A percentile compares a stretch with the other conserved stretches of the same genome.
Evolutionary conservation across 306 rosid species (phyloP).

Genomic region (Malus fusca): DNA sequence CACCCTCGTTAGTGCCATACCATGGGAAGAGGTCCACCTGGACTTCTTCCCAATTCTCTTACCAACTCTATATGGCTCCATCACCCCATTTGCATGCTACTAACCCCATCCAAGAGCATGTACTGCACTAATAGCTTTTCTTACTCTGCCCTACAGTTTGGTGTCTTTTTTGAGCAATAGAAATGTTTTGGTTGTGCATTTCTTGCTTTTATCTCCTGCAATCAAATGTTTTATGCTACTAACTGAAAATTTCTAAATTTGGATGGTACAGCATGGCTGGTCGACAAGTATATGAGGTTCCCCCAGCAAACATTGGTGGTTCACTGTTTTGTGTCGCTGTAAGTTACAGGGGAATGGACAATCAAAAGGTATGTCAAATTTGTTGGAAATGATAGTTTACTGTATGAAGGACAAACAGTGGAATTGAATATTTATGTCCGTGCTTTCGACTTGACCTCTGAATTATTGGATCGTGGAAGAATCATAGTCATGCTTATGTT

Average conservation of each 20-base stretch:
- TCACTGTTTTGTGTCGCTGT: constrained; percentile 63
- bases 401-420: neutral
- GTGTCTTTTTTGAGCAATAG: neutral
- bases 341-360: constrained; percentile 71
- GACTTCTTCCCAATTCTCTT: neutral
- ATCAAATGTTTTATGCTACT: neutral
- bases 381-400: constrained; percentile 7
- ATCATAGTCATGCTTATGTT: neutral
- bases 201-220: neutral
- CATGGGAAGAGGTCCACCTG: neutral
- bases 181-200: neutral
- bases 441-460: neutral
- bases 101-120: neutral
- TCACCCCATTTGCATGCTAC: neutral
- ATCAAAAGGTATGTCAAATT: constrained; percentile 53
- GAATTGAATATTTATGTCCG: neutral
- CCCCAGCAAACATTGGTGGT: constrained; percentile 65
- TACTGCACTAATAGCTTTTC: neutral
- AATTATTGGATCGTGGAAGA: neutral
- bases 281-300: constrained; percentile 75
- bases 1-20: neutral
- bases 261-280: constrained; percentile 76
- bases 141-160: neutral
- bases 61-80: neutral
- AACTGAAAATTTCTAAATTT: constrained; percentile 5